Evolutionary conservation across 2,329 filamentous ascomycete species (phyloP), one percentile per base, ranked within the genome.

Genomic region (Colletotrichum karsti): DNA sequence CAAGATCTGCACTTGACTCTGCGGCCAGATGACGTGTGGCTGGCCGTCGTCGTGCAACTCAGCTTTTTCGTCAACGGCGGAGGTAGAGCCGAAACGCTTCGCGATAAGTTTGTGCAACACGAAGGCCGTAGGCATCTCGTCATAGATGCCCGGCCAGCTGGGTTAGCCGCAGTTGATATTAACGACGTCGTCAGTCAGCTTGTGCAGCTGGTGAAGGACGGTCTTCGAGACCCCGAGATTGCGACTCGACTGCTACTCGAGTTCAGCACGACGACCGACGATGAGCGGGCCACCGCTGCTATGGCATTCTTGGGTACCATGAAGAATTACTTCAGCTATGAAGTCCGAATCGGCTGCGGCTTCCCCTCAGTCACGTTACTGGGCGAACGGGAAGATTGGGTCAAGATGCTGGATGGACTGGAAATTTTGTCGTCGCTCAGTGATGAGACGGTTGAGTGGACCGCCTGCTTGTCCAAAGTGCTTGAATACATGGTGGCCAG

Each of bases 401-500:
- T 18, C 13, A 35, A 37, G 5, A 24, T 58, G 55, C 50, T 35
- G 39, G n/a, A 33, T 13, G 8, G 18, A 12, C 12, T 58, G 30
- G 30, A 53, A 12, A 15, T 48, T 26, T 24, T 48, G 24, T 35
- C 50, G 28, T 46, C 41, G 7, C 18, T 35, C 18, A 13, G 20
- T n/a, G 28, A 24, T 7, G 41, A 15, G 10, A 33, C 18, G 8
- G 20, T 13, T 6, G 28, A 37, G 7, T 48, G 55, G 41, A 20
- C 28, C 2, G n/a, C 42, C n/a, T 42, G 61, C 10, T 18, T 63
- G 30, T 39, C 18, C 33, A 63, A 65, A 26, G 48, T 72, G 7
- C 28, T 70, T 12, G 56, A 62, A 41, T 64, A 69, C 37, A 71
- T 67, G 24, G 24, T 65, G 24, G 67, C 63, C 9, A 68, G 67